These are phyloP conservation scores for Arthroderma sp. DNA, from an alignment of 2,329 filamentous ascomycete species.

Conservation along the genomic window DNA sequence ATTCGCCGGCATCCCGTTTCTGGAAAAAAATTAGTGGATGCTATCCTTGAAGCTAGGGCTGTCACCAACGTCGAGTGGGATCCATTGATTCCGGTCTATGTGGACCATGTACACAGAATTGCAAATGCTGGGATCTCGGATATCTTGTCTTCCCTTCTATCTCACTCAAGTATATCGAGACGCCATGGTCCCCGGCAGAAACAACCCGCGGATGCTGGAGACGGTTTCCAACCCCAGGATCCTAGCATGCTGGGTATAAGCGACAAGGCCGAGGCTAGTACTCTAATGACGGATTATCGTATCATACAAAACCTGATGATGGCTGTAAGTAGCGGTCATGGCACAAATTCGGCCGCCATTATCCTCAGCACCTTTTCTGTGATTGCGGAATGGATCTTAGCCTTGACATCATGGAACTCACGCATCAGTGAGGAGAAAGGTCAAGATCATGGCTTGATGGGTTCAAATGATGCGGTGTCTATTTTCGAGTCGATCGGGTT, in stretches of 20 bases:
- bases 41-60: conserved; percentile 22
- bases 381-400: conserved; percentile 27
- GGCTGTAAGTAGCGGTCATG: conserved; percentile 19
- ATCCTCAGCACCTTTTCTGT: conserved; percentile 21
- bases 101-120: conserved; percentile 25
- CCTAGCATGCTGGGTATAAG: conserved; percentile 2
- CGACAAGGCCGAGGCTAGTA: conserved; percentile 10
- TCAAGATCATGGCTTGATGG: conserved; percentile 15
- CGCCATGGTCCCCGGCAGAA: conserved; percentile 6
- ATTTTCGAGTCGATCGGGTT: conserved; percentile 31
- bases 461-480: conserved; percentile 21
- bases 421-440: conserved; percentile 12
- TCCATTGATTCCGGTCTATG: conserved; percentile 29
- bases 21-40: conserved; percentile 21
- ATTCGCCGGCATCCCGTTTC: conserved; percentile 19
- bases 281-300: conserved; percentile 30
- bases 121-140: conserved; percentile 22
- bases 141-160: conserved; percentile 21
- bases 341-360: conserved; percentile 19
- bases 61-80: conserved; percentile 26
- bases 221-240: too few species aligned
- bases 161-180: conserved; percentile 23
- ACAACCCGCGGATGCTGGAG: background rate
- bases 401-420: conserved; percentile 24
- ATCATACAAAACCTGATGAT: conserved; percentile 30